These are phyloP conservation scores for Mycosphaerella arachidis DNA, from an alignment of 2,329 filamentous ascomycete genomes.

Conservation along the genomic window DNA sequence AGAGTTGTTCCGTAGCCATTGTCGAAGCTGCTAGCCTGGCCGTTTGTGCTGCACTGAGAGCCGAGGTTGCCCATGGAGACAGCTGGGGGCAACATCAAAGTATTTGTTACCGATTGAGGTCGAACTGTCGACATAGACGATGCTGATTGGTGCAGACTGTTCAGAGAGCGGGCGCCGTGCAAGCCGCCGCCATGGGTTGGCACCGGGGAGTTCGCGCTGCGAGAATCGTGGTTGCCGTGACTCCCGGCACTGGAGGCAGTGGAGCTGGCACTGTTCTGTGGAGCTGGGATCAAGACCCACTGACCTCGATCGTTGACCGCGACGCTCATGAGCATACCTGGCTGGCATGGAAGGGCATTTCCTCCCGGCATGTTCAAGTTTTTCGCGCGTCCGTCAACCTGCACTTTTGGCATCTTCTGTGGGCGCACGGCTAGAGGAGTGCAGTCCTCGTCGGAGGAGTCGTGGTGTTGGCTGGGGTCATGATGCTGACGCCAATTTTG, in stretches of 20 bases:
- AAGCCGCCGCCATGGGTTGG: background rate
- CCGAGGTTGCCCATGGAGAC: background rate
- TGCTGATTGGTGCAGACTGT: background rate
- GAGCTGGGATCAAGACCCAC: background rate
- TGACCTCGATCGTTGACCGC: slow-evolving; percentile 3
- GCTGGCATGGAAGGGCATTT: background rate
- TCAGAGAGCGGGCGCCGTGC: background rate
- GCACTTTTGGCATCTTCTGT: background rate
- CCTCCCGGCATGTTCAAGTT: background rate
- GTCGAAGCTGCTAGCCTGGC: background rate
- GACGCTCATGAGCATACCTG: slow-evolving; percentile 1
- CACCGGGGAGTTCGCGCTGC: background rate
- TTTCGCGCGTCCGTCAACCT: background rate
- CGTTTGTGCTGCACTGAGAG: background rate
- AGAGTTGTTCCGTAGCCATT: background rate
- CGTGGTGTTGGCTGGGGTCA: background rate
- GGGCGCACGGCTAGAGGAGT: background rate
- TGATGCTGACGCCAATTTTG: slow-evolving; percentile 1
- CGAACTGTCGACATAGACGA: background rate
- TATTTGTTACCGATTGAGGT: background rate
- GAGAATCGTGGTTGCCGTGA: background rate
- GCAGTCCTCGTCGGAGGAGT: background rate
- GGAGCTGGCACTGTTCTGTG: background rate
- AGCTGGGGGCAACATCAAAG: background rate
- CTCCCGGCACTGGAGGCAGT: background rate